Conservation (phyloP, 306 rosid genomes). For the Crataegus laevigata region DNA sequence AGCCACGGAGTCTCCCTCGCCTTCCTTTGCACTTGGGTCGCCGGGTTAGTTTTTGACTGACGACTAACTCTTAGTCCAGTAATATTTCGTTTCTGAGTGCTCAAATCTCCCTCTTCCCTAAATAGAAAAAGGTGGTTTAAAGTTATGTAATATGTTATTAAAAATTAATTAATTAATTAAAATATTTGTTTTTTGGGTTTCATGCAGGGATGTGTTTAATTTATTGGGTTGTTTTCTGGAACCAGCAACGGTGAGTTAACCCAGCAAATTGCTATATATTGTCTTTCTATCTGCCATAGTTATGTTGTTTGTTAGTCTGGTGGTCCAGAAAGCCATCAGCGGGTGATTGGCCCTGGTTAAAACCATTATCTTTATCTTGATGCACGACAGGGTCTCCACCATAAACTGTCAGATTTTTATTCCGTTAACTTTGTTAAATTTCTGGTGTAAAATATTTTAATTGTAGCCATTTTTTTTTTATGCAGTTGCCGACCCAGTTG, state of each 20-base stretch:
- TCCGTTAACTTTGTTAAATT: not conserved
- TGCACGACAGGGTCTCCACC: not conserved
- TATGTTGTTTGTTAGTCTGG: conserved; percentile 1
- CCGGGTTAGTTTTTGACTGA: conserved; percentile 40
- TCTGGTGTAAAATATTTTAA: not conserved
- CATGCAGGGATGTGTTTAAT: conserved; percentile 69
- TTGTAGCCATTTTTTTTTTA: not conserved
- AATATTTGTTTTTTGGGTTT: not conserved
- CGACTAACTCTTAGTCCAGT: not conserved
- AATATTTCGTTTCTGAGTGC: not conserved
- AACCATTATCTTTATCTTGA: not conserved
- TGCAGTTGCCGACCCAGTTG: conserved; percentile 89
- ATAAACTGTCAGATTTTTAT: not conserved
- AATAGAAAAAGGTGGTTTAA: not conserved
- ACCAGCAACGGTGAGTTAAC: conserved; percentile 75
- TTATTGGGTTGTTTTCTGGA: conserved; percentile 80
- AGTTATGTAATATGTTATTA: not conserved
- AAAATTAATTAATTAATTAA: no score
- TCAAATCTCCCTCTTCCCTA: not conserved
- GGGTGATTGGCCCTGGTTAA: conserved; percentile 7
- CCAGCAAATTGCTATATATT: not conserved
- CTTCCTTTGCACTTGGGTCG: conserved; percentile 93
- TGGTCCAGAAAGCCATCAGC: conserved; percentile 30
- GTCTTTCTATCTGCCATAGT: not conserved
- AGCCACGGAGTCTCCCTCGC: conserved; percentile 83